Evolutionary conservation across 805 yeast species (phyloP).

Genomic region (Monosporozyma solicola): DNA sequence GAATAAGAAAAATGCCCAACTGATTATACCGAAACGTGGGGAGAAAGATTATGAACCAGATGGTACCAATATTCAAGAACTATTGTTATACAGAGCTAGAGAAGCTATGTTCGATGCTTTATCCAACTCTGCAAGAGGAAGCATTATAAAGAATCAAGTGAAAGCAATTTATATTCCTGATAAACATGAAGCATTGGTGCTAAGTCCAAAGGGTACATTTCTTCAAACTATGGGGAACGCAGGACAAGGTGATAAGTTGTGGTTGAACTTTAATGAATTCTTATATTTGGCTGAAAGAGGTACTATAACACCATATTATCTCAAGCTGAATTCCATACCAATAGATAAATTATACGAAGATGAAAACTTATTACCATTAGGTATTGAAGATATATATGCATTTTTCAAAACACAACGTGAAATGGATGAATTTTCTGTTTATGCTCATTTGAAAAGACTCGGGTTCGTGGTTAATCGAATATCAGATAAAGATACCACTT

Average conservation of each 20-base stretch:
- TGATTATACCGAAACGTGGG: constrained; percentile 57
- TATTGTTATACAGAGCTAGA: constrained; percentile 44
- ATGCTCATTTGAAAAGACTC: constrained; percentile 61
- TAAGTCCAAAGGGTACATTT: constrained; percentile 60
- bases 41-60: constrained; percentile 84
- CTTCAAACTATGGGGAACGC: constrained; percentile 63
- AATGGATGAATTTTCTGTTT: constrained; percentile 54
- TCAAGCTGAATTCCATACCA: constrained; percentile 4
- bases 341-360: constrained; percentile 5
- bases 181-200: constrained; percentile 31
- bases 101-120: constrained; percentile 68
- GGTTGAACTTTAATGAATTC: constrained; percentile 58
- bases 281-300: constrained; percentile 81
- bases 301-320: constrained; percentile 36
- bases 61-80: constrained; percentile 48
- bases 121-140: constrained; percentile 37
- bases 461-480: constrained; percentile 55
- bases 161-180: constrained; percentile 41
- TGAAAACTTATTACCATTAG: constrained; percentile 34
- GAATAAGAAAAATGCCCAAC: constrained; percentile 12
- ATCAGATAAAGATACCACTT: constrained; percentile 4
- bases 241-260: constrained; percentile 39
- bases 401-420: constrained; percentile 35
- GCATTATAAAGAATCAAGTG: constrained; percentile 39
- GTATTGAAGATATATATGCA: constrained; percentile 57